These are phyloP conservation scores for Coniochaeta hoffmannii DNA, from an alignment of 2,329 filamentous ascomycete genomes.

Conservation along the genomic window DNA sequence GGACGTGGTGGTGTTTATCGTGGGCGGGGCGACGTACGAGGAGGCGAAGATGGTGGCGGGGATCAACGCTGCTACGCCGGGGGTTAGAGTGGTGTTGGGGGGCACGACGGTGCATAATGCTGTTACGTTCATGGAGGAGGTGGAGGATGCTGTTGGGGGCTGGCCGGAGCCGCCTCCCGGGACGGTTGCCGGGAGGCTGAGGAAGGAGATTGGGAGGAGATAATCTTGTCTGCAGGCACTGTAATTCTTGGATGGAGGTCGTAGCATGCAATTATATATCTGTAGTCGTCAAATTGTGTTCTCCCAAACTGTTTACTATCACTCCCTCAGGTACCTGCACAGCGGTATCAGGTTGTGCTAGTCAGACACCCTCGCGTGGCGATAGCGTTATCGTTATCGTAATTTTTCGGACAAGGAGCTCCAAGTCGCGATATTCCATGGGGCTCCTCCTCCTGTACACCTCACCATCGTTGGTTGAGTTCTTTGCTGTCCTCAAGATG, in stretches of 20 bases:
- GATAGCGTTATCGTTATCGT: background rate
- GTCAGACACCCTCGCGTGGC: background rate
- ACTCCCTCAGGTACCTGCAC: too few species aligned
- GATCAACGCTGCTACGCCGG: slow-evolving; percentile 84
- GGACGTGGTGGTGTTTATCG: slow-evolving; percentile 90
- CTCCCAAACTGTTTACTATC: too few species aligned
- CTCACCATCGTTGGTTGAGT: background rate
- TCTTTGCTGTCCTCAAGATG: background rate
- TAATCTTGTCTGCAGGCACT: background rate
- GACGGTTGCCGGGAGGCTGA: slow-evolving; percentile 21
- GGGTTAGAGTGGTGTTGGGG: slow-evolving; percentile 80
- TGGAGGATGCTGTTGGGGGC: slow-evolving; percentile 76
- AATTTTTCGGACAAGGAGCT: background rate
- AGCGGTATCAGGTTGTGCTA: too few species aligned
- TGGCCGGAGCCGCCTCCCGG: slow-evolving; percentile 65
- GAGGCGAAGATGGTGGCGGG: slow-evolving; percentile 95
- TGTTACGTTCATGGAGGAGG: slow-evolving; percentile 79
- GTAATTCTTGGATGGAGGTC: background rate
- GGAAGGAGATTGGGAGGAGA: slow-evolving; percentile 20
- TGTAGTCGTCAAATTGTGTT: too few species aligned
- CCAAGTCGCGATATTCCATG: background rate
- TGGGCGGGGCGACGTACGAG: slow-evolving; percentile 91
- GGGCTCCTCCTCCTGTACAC: background rate
- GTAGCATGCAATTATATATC: too few species aligned
- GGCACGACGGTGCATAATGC: slow-evolving; percentile 88